Evolutionary conservation across 2,329 filamentous ascomycete species (phyloP).

Genomic region (Calonectria multiphialidica): DNA sequence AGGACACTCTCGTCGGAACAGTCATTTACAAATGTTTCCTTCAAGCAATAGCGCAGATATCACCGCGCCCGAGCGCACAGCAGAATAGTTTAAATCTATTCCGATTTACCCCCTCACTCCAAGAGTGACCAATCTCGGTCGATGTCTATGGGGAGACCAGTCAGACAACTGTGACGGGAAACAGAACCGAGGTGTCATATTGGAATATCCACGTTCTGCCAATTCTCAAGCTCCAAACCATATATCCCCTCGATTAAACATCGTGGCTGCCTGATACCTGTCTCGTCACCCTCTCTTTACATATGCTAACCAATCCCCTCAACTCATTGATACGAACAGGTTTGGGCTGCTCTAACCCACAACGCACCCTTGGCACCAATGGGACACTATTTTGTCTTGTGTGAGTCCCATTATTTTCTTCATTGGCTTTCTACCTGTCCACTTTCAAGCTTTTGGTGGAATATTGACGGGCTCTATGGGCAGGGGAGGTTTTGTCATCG

Average conservation of each 20-base stretch:
- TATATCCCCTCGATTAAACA: constrained; percentile 23
- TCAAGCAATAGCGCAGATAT: neutral
- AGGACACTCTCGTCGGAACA: neutral
- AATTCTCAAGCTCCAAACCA: constrained; percentile 5
- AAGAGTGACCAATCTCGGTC: neutral
- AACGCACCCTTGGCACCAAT: constrained; percentile 44
- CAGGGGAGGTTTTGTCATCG: neutral
- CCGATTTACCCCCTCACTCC: neutral
- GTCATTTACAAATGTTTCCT: neutral
- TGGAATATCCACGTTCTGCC: constrained; percentile 5
- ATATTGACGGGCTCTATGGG: constrained; percentile 8
- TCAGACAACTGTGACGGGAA: constrained; percentile 22
- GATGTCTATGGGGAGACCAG: neutral
- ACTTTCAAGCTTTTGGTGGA: constrained; percentile 13
- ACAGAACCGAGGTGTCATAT: constrained; percentile 16
- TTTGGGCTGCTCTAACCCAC: constrained; percentile 46
- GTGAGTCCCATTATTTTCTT: constrained; percentile 20
- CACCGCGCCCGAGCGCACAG: neutral
- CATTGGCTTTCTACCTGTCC: neutral
- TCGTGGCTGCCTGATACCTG: constrained; percentile 35
- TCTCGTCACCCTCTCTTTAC: constrained; percentile 39
- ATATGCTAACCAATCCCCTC: constrained; percentile 46
- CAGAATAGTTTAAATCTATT: neutral
- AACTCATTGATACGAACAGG: constrained; percentile 47
- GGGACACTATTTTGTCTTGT: constrained; percentile 36